Evolutionary conservation across 1,284 basidiomycete species (phyloP).

Genomic region (Stygiomarasmius scandens): DNA sequence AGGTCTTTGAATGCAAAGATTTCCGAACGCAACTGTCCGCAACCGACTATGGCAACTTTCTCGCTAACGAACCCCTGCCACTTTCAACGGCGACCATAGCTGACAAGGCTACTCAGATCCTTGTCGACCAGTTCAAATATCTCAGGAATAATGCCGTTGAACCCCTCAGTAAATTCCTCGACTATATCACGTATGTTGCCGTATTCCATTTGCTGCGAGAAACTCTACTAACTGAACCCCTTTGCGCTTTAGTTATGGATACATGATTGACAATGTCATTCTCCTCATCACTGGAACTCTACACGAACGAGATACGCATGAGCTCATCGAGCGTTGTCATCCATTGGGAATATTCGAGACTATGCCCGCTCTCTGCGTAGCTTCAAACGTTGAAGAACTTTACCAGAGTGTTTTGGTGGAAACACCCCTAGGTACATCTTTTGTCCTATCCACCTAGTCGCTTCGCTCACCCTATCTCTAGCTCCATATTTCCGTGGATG

Average conservation of each 20-base stretch:
- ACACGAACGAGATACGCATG: conserved; percentile 97
- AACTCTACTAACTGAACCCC: background rate
- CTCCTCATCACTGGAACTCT: conserved; percentile 97
- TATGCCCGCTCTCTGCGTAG: conserved; percentile 98
- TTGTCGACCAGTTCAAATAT: conserved; percentile 98
- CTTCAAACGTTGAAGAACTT: conserved; percentile 98
- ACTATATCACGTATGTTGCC: conserved; percentile 91
- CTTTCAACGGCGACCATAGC: conserved; percentile 94
- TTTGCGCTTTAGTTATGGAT: conserved; percentile 71
- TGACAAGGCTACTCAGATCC: conserved; percentile 92
- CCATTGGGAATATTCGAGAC: conserved; percentile 97
- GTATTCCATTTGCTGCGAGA: conserved; percentile 8
- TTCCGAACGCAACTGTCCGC: conserved; percentile 91
- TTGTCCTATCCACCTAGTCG: conserved; percentile 8
- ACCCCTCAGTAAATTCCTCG: conserved; percentile 91
- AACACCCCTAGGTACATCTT: conserved; percentile 85
- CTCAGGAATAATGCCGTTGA: conserved; percentile 89
- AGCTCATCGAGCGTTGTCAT: conserved; percentile 95
- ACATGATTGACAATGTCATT: conserved; percentile 99
- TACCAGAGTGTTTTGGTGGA: conserved; percentile 97
- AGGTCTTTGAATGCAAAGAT: conserved; percentile 51
- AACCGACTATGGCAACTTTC: conserved; percentile 98
- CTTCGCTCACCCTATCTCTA: conserved; percentile 37
- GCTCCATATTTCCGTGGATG: conserved; percentile 98
- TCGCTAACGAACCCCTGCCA: conserved; percentile 95